Base-by-base conservation (phyloP, 306 rosid genomes). In the Citrullus colocynthis region DNA sequence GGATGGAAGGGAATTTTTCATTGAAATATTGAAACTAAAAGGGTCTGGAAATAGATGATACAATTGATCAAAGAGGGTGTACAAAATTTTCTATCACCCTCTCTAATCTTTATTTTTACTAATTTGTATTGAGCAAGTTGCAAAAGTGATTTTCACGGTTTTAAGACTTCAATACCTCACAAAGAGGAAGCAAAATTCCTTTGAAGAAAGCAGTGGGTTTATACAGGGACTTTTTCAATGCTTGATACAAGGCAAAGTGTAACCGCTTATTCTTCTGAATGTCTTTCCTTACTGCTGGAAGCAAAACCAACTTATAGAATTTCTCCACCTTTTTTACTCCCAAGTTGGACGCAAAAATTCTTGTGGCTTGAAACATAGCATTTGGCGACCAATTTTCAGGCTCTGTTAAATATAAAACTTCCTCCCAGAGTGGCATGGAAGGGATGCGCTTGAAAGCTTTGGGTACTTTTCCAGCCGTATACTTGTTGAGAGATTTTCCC, bases 381-480 rank as follows among this genome's bases (percentile, higher is more conserved):
- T 89, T 88, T 54, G 98, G 97, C 9, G 98, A 95, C 98, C 97
- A 95, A 15, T 89, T 92, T 67, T 92, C 92, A 55, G 98, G 98
- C 84, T 90, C 95, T 9, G 97, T 95, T 54, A 92, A 21, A 80
- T 92, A 89, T n/a, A 95, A 78, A 66, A 86, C 80, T 81, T 90
- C 92, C 81, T 95, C 98, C 98, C 97, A 95, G 11, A 65, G 87
- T 56, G 78, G 75, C 92, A 88, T 79, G 32, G 96, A 80, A 67
- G 97, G 88, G 65, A 95, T 90, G 83, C 76, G 88, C 75, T 95
- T 95, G 77, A 95, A 86, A 62, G 95, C 89, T 81, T 87, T 89
- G 74, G 98, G 98, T 41, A 95, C 73, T 87, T 85, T 88, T 4
- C 98, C 98, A 13, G 83, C 80, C 4, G 91, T 92, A 76, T 90